Base-by-base conservation (phyloP, 2,329 filamentous ascomycete species). In the Fusarium napiforme region DNA sequence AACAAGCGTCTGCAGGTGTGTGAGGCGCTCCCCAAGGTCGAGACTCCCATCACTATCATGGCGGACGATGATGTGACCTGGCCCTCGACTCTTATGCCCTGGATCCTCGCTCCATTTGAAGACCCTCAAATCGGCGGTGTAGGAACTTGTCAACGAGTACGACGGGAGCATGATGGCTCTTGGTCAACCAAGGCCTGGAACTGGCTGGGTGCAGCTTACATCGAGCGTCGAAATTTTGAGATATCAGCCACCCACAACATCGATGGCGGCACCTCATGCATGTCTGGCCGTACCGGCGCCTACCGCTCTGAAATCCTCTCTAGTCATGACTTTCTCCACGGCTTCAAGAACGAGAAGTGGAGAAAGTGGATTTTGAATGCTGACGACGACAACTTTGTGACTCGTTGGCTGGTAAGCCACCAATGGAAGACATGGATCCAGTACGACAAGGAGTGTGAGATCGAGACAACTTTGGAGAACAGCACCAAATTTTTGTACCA, bases 321-420 rank as follows among this genome's bases (percentile, higher is more conserved):
- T 77, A 94, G 95, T 80, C 90, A 93, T 67, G 91, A 93, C 59
- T 98, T 98, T 82, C 91, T 95, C 46, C 89, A 95, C 73, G 93
- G 92, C 50, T 98, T 98, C 85, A 95, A 93, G 75, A 94, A 95
- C 62, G 96, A 98, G 84, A 93, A 92, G 76, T 97, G 94, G 94
- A 89, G 92, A 55, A 91, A 92, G 78, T 97, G 93, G 84, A 95
- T 95, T 79, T 88, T 98, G 69, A 98, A 98, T 80, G 95, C 96
- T 32, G 96, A 98, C 82, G 96, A 98, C 82, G 96, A 98, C 87
- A 98, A 98, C 84, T 98, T 98, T 84, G 94, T 98, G 77, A 98
- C 96, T 11, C 92, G 96, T 65, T 98, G 96, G 96, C 89, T 98
- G 79, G 95, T 98, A 76, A 93, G 91, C 73, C 93, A 97, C 84